Conservation (phyloP, 768 basidiomycete genomes). For the Auriscalpium microsporum region DNA sequence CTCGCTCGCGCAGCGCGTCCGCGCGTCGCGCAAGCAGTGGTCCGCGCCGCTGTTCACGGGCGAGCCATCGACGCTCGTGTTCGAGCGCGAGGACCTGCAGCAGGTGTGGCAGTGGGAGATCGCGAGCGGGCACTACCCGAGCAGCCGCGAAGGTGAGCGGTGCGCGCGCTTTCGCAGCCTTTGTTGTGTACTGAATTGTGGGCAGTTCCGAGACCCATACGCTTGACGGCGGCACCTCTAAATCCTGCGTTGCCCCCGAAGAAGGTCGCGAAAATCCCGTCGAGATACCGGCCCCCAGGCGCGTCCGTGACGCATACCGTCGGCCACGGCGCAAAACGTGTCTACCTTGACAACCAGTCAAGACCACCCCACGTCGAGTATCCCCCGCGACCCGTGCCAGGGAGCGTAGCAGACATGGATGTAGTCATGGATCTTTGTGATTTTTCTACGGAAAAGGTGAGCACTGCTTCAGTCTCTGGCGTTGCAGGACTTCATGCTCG, state of each 20-base stretch:
- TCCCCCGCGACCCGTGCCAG: slow-evolving; percentile 79
- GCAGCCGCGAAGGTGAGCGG: slow-evolving; percentile 61
- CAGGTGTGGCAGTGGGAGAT: slow-evolving; percentile 97
- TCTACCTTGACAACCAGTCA: slow-evolving; percentile 65
- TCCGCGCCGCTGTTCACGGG: slow-evolving; percentile 39
- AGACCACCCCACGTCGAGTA: slow-evolving; percentile 61
- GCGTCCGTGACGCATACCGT: slow-evolving; percentile 48
- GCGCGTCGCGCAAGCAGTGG: slow-evolving; percentile 55
- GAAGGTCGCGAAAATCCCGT: slow-evolving; percentile 36
- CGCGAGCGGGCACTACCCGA: slow-evolving; percentile 89
- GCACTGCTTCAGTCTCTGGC: background rate
- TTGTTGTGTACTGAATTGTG: slow-evolving; percentile 3
- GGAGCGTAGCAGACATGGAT: slow-evolving; percentile 85
- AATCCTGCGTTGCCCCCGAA: slow-evolving; percentile 72
- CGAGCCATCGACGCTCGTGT: slow-evolving; percentile 67
- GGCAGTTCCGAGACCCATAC: slow-evolving; percentile 65
- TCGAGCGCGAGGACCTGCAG: slow-evolving; percentile 68
- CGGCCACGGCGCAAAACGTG: slow-evolving; percentile 70
- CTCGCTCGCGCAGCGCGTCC: slow-evolving; percentile 53
- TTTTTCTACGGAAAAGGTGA: slow-evolving; percentile 71
- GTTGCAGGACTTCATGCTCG: slow-evolving; percentile 4
- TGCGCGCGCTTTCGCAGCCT: slow-evolving; percentile 7
- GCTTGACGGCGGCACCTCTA: slow-evolving; percentile 42
- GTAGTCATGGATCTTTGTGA: slow-evolving; percentile 89
- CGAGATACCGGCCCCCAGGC: slow-evolving; percentile 38